Conservation (phyloP, 1,284 basidiomycete genomes). For the Ganoderma boninense region DNA sequence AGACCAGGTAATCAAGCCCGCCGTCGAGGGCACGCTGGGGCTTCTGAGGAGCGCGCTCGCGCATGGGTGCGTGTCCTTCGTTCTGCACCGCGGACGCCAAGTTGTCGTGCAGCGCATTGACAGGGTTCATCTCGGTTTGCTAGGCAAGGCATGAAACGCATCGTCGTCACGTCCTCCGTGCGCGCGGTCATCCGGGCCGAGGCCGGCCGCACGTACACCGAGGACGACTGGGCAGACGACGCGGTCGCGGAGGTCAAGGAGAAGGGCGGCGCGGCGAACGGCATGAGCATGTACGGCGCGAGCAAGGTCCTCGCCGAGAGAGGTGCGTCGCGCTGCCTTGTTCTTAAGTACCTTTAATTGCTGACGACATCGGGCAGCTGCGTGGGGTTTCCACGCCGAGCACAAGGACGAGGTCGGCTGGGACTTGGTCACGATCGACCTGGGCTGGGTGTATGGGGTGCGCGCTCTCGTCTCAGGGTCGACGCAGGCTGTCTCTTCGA, state of each 20-base stretch:
- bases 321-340: conserved; percentile 5
- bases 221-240: conserved; percentile 72
- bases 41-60: neutral
- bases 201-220: conserved; percentile 42
- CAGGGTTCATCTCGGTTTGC: neutral
- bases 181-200: conserved; percentile 53
- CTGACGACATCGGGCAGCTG: neutral
- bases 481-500: no score
- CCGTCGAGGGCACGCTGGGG: neutral
- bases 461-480: neutral
- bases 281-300: conserved; percentile 56
- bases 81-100: no score
- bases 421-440: neutral
- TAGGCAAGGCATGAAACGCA: conserved; percentile 29
- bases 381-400: neutral
- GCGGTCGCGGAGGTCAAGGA: conserved; percentile 57
- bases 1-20: neutral
- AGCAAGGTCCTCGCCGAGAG: conserved; percentile 77
- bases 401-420: neutral
- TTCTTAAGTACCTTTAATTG: neutral
- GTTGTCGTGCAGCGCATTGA: neutral
- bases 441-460: neutral
- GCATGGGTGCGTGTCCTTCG: neutral
- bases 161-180: conserved; percentile 71
- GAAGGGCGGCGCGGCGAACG: conserved; percentile 54